Evolutionary conservation across 164 flowering plant genomes (phyloP), one percentile per base, ranked within the genome.

Genomic region (Berberis thunbergii): DNA sequence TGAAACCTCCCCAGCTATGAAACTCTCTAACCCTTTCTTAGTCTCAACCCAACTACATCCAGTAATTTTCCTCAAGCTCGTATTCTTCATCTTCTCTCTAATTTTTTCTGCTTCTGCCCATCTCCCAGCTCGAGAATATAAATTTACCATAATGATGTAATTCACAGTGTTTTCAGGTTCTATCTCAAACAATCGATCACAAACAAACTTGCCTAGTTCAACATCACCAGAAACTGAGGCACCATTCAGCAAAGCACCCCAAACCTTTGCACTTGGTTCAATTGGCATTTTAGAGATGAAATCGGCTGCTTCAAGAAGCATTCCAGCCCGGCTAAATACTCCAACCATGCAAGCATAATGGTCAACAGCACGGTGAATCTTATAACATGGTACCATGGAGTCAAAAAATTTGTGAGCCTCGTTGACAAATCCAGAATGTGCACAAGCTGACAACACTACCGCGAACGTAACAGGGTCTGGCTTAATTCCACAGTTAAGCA

Each of bases 261-360:
- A 89, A 64, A 83, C 84, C 69, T 80, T 81, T 4, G 90, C 85
- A 71, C 63, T 83, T 41, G 97, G 89, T 65, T 84, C 82, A 45
- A 84, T 61, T 13, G 88, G 91, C 91, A 86, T 83, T 67, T 74
- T 73, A 54, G 74, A 73, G n/a, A 93, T 71, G 57, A 88, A 82
- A 2, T 84, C 74, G 2, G 60, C 67, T 7, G 91, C 97, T 75
- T 86, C 94, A 45, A 78, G 62, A 59, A 86, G 83, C 80, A 67
- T 83, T 50, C 87, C 86, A 0, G 91, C 96, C 49, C 87, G 83
- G 70, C 84, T 78, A 46, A 89, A 74, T 65, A 75, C 91, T 54
- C 78, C 88, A n/a, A 83, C 91, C 77, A 88, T 77, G 75, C 98
- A 93, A 67, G 98, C 91, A 83, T 85, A 84, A 61, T 89, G 97